Base-by-base conservation (phyloP, 164 flowering plant genomes). In the Macadamia integrifolia region DNA sequence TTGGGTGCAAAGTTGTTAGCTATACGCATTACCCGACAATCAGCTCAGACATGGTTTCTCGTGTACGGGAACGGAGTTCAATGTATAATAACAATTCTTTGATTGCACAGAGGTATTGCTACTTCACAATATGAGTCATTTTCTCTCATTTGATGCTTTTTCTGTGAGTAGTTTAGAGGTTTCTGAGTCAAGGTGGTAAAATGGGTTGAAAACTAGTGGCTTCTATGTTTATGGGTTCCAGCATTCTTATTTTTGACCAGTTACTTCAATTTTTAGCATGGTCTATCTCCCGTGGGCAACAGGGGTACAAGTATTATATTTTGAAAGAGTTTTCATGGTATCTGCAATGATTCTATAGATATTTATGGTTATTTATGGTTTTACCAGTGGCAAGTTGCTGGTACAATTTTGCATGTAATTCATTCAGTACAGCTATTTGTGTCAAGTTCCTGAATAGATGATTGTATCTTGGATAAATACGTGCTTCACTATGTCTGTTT, bases 1-100 rank as follows among this genome's bases (percentile, higher is more conserved):
- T 92, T 83, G 99, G 99, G 49, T 92, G 99, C 82, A 88, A 81
- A 76, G 95, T 94, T 70, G 70, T 94, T 60, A 88, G 92, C 82
- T 90, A 94, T 71, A 92, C 96, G 1, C 98, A 94, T 80, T 92
- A 94, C 68, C 99, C 99, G 49, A 94, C 97, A 5, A 94, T 92
- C 78, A 94, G 99, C 72, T 77, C 82, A 49, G 96, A 94, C 74
- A 95, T 95, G 99, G 71, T 92, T 55, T 87, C 98, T 68, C 90
- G 98, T 64, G 99, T 90, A 72, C 83, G 80, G 66, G 76, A 74
- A 9, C 75, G 80, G 49, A 87, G 78, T 66, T 87, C 85, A 1
- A 82, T 86, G 91, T 90, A 90, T 69, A 94, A 92, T 63, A 94
- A 94, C 74, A 81, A 92, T 58, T 75, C 80, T 61, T 69, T 71